Evolutionary conservation across 208 protist species (phyloP).

Genomic region (Wallacemonas rigidus): DNA sequence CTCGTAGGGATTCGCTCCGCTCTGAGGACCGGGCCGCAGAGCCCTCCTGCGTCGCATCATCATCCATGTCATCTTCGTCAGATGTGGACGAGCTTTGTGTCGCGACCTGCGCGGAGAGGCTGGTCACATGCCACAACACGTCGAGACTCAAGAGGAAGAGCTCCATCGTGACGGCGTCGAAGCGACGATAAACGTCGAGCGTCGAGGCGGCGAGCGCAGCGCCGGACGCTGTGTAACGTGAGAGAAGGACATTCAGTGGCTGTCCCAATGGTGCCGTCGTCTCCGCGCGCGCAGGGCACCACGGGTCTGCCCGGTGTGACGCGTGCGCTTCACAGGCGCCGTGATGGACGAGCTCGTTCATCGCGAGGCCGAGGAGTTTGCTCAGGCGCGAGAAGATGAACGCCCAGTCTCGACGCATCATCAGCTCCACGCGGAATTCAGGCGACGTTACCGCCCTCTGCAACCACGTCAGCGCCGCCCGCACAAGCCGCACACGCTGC

Average conservation of each 20-base stretch:
- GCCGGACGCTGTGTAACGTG: too few relatives aligned
- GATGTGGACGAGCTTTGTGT: background rate
- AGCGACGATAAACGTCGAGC: background rate
- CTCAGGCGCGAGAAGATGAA: constrained; percentile 15
- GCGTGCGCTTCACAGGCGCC: background rate
- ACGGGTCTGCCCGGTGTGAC: too few relatives aligned
- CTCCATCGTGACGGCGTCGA: background rate
- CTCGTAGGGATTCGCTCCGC: too few relatives aligned
- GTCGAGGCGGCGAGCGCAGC: background rate
- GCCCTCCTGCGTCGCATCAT: too few relatives aligned
- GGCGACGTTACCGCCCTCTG: constrained; percentile 8
- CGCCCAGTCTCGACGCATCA: constrained; percentile 10
- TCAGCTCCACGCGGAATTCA: constrained; percentile 4
- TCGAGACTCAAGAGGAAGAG: background rate
- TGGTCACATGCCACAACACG: background rate
- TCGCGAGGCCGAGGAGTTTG: constrained; percentile 2
- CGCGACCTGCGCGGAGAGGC: background rate
- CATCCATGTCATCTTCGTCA: too few relatives aligned
- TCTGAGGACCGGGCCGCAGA: too few relatives aligned
- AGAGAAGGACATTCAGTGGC: too few relatives aligned
- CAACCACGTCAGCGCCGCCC: background rate
- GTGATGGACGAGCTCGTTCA: background rate
- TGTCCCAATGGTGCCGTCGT: too few relatives aligned
- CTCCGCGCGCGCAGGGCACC: too few relatives aligned
- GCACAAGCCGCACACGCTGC: constrained; percentile 10